Conservation (phyloP, 1,139 yeast genomes). For the Hansenula anomala region DNA sequence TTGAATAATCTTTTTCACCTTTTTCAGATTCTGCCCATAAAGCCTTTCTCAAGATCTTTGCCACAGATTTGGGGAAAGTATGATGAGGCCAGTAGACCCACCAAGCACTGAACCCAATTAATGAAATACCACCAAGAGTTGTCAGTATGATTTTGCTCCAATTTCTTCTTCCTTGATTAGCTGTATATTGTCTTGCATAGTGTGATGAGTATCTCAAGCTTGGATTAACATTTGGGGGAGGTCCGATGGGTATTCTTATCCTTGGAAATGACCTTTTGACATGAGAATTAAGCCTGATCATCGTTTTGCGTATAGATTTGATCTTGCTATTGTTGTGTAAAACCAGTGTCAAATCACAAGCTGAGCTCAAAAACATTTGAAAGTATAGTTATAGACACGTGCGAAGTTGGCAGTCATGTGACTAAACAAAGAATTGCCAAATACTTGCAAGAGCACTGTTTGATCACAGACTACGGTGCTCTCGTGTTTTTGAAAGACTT, state of each 20-base stretch:
- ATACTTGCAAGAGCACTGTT: too few species aligned
- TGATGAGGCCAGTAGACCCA: conserved; percentile 60
- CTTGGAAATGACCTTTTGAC: not conserved
- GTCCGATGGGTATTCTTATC: not conserved
- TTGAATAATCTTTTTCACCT: conserved; percentile 55
- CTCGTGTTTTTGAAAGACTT: too few species aligned
- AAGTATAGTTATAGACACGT: not conserved
- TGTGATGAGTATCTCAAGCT: not conserved
- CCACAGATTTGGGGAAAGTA: conserved; percentile 54
- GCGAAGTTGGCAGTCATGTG: not conserved
- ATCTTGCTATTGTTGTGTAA: too few species aligned
- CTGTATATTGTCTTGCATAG: conserved; percentile 1
- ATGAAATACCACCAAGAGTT: conserved; percentile 27
- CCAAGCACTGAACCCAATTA: conserved; percentile 36
- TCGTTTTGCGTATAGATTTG: not conserved
- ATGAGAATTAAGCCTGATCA: not conserved
- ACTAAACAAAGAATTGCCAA: too few species aligned
- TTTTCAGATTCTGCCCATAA: conserved; percentile 80
- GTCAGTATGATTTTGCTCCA: conserved; percentile 17
- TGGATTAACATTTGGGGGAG: not conserved
- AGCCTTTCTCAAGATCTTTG: conserved; percentile 65
- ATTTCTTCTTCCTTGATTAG: conserved; percentile 8
- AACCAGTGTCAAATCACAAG: too few species aligned
- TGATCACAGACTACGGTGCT: too few species aligned
- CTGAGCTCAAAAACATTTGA: not conserved